A percentile compares a stretch with the other conserved stretches of the same genome.
These are phyloP conservation scores for Penicillium frequentans DNA, from an alignment of 2,329 filamentous ascomycete species.

Conservation along the genomic window DNA sequence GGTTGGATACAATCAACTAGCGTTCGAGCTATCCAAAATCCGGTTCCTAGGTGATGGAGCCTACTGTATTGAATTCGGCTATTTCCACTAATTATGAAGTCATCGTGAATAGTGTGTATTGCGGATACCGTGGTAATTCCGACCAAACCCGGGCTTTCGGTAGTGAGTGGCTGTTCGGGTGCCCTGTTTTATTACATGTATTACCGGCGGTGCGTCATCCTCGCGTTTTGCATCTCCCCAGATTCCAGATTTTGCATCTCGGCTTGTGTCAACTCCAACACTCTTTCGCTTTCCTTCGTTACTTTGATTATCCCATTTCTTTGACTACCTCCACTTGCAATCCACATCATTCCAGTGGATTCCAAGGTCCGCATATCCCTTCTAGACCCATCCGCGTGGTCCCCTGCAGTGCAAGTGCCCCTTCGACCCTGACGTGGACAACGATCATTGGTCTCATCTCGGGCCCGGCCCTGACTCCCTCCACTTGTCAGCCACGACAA, in stretches of 20 bases:
- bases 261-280: background rate
- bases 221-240: background rate
- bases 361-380: slow-evolving; percentile 1
- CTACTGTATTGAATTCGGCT: background rate
- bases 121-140: background rate
- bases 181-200: slow-evolving; percentile 5
- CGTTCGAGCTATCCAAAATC: background rate
- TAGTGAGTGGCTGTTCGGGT: background rate
- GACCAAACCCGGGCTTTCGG: background rate
- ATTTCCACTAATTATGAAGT: slow-evolving; percentile 17
- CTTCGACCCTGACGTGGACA: slow-evolving; percentile 30
- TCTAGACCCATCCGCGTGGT: slow-evolving; percentile 23
- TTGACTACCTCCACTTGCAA: background rate
- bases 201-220: background rate
- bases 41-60: background rate
- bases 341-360: background rate
- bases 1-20: background rate
- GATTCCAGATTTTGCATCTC: slow-evolving; percentile 1
- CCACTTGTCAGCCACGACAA: slow-evolving; percentile 20
- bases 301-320: background rate
- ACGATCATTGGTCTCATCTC: slow-evolving; percentile 27
- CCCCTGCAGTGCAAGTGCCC: slow-evolving; percentile 21
- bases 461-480: slow-evolving; percentile 21
- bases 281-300: background rate
- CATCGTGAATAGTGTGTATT: slow-evolving; percentile 15